Evolutionary conservation across 495 filamentous ascomycete species (phyloP), one percentile per base, ranked within the genome.

Genomic region (Thozetella sp.): DNA sequence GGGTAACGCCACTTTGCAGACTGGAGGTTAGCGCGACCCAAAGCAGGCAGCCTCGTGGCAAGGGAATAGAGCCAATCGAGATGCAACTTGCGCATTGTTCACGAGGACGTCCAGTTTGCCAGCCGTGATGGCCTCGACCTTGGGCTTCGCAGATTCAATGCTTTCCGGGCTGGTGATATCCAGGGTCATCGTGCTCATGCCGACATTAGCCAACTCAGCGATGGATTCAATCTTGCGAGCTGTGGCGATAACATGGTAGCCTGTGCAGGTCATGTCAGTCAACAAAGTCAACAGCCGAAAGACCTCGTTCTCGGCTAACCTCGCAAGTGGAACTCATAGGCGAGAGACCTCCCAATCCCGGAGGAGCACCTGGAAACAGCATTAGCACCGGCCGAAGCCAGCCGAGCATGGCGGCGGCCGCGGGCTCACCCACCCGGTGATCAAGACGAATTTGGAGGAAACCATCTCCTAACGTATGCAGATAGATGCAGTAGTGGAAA

Each of bases 81-180:
- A 2, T 15, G 15, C 15, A 15, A 34, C 57, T 19, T 40, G 67
- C 64, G 80, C 80, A 65, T 84, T 84, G 57, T 86, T 86, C 55
- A 86, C 71, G 6, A 84, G 63, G 51, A 71, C 71, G 58, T 83
- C 74, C 25, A 85, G 67, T 40, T 59, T 71, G 3, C 74, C 77
- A 45, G 69, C 72, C 0, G 75, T 80, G 15, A 72, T 25, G 17
- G 25, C 52, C 48, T 65, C 57, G 17, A 76, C 69, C n/a, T 58
- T 56, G 22, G 53, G 25, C 24, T 63, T 64, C 40, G 63, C 65
- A 2, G 37, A 54, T 4, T 25, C 57, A 53, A 78, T 69, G 43
- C 67, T 70, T 2, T 61, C 52, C 0, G 54, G 13, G 17, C 55
- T 56, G 2, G 60, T 71, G 13, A 80, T 72, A 45, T 76, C 67